Conservation (phyloP, 768 basidiomycete genomes). For the Rickenella mellea region DNA sequence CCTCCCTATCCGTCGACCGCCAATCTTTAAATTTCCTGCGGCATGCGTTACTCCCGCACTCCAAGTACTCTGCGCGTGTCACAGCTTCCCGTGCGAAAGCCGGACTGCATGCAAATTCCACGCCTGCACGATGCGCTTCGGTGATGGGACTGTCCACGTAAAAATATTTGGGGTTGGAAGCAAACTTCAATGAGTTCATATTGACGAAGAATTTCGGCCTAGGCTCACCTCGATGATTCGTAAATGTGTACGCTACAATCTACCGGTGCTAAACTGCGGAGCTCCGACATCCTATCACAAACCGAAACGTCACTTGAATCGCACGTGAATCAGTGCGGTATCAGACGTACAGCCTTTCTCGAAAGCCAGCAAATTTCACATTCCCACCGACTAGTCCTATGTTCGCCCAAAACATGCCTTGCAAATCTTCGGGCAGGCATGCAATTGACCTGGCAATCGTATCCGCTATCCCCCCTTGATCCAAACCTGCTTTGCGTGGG, state of each 20-base stretch:
- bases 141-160: conserved; percentile 58
- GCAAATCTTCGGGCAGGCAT: conserved; percentile 67
- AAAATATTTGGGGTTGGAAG: neutral
- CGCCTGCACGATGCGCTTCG: conserved; percentile 55
- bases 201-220: too few relatives aligned
- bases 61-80: conserved; percentile 77
- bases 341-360: conserved; percentile 58
- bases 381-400: conserved; percentile 86
- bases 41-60: conserved; percentile 68
- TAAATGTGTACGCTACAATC: conserved; percentile 70
- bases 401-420: conserved; percentile 93
- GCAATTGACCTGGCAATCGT: conserved; percentile 71
- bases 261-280: conserved; percentile 74
- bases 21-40: conserved; percentile 67
- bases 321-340: conserved; percentile 6
- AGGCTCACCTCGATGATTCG: conserved; percentile 66
- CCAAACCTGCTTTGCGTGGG: conserved; percentile 43
- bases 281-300: conserved; percentile 50
- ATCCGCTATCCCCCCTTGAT: conserved; percentile 71
- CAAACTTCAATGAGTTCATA: neutral
- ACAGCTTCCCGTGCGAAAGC: conserved; percentile 46
- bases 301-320: conserved; percentile 10
- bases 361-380: conserved; percentile 66
- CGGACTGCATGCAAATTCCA: conserved; percentile 44
- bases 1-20: conserved; percentile 23